phyloP scores from a whole-genome alignment of 2,329 filamentous ascomycete genomes.

The Domatiomyces catenatus region DNA sequence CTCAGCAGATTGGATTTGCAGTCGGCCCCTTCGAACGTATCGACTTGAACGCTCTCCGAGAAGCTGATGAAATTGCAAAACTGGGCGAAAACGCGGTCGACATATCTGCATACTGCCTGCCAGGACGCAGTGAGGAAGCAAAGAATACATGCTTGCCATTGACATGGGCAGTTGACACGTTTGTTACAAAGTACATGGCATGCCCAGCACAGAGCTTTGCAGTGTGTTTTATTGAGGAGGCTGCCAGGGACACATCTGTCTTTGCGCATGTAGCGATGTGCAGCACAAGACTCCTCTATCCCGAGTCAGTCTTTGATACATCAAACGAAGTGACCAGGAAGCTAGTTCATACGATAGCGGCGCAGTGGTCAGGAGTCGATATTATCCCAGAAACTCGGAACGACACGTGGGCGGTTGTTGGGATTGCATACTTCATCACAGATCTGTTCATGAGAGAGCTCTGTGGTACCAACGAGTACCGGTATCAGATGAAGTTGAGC shows the following conservation, averaged over 20 bases:
- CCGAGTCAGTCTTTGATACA: conserved; percentile 69
- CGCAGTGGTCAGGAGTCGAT: conserved; percentile 88
- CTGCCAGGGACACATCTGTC: conserved; percentile 57
- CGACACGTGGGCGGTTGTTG: conserved; percentile 80
- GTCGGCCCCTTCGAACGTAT: conserved; percentile 91
- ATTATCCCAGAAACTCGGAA: conserved; percentile 66
- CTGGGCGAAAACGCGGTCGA: conserved; percentile 77
- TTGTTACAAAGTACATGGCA: conserved; percentile 72
- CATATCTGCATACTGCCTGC: conserved; percentile 81
- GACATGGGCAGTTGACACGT: conserved; percentile 74
- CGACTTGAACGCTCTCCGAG: conserved; percentile 74
- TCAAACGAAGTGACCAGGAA: conserved; percentile 67
- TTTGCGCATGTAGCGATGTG: conserved; percentile 75
- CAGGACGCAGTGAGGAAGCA: conserved; percentile 65
- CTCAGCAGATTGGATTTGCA: conserved; percentile 83
- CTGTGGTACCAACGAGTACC: conserved; percentile 87
- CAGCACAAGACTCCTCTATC: conserved; percentile 72
- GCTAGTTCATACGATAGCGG: conserved; percentile 69
- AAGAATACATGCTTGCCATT: conserved; percentile 75
- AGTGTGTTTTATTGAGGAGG: conserved; percentile 84
- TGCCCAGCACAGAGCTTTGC: conserved; percentile 91
- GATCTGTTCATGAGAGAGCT: conserved; percentile 81
- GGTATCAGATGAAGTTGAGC: conserved; percentile 73
- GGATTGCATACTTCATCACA: conserved; percentile 86
- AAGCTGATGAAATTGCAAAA: conserved; percentile 81